These are phyloP conservation scores for Haplosporangium sp. DNA, from an alignment of 371 early-diverging fungal genomes.

Conservation along the genomic window DNA sequence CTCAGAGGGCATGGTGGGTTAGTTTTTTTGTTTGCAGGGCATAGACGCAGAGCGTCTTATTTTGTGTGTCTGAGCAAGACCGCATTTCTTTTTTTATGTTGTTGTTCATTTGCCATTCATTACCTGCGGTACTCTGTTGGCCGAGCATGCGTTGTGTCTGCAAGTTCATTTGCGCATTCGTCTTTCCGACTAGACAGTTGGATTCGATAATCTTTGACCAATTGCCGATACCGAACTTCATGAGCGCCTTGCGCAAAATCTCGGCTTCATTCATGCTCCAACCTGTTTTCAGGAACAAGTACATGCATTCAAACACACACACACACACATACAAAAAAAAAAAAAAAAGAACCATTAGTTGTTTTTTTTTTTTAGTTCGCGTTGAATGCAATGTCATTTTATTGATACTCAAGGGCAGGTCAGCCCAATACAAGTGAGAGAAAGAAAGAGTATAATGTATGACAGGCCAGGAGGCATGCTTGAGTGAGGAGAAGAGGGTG, in stretches of 20 bases:
- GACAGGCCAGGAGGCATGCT: too few relatives aligned
- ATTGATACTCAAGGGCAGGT: too few relatives aligned
- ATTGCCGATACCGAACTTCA: constrained; percentile 93
- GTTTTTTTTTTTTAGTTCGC: not conserved
- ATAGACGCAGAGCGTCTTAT: not conserved
- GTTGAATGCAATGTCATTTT: too few relatives aligned
- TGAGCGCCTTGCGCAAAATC: constrained; percentile 83
- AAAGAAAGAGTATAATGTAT: not conserved
- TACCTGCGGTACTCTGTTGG: constrained; percentile 92
- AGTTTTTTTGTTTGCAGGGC: not conserved
- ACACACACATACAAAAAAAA: not conserved
- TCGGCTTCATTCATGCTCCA: constrained; percentile 91
- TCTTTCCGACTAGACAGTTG: constrained; percentile 89
- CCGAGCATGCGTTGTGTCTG: constrained; percentile 93
- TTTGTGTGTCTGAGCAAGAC: too few relatives aligned
- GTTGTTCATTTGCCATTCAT: not conserved
- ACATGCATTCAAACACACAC: not conserved
- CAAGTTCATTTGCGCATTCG: constrained; percentile 94
- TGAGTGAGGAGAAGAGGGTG: not conserved
- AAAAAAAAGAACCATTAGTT: not conserved
- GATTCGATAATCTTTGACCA: constrained; percentile 94
- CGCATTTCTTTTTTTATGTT: not conserved
- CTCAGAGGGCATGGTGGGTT: not conserved
- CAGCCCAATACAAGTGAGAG: too few relatives aligned
- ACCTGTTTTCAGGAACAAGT: constrained; percentile 57